Evolutionary conservation across 345 rosid genomes (phyloP).

Genomic region (Melastoma malabathricum): DNA sequence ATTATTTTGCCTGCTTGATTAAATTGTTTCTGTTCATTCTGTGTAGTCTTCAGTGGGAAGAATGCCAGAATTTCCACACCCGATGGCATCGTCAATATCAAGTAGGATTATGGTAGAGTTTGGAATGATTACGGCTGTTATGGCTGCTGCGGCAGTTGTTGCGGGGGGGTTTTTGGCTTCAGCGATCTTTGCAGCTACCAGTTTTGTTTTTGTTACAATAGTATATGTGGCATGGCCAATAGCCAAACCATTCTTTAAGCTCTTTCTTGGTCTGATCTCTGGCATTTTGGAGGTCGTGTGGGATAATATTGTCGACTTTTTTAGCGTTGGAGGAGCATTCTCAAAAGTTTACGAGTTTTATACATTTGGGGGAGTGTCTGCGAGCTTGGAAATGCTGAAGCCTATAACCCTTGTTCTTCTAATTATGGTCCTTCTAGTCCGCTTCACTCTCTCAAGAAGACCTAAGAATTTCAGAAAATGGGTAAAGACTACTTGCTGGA

Average conservation of each 20-base stretch:
- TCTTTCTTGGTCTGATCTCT: conserved; percentile 39
- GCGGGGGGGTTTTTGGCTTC: conserved; percentile 87
- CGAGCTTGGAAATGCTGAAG: conserved; percentile 67
- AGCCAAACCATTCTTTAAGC: conserved; percentile 55
- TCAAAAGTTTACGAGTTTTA: conserved; percentile 53
- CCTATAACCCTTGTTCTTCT: conserved; percentile 61
- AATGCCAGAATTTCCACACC: conserved; percentile 63
- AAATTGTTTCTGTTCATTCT: conserved; percentile 4
- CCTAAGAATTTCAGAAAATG: conserved; percentile 97
- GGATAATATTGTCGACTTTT: conserved; percentile 52
- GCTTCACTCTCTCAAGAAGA: conserved; percentile 81
- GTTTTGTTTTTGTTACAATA: conserved; percentile 50
- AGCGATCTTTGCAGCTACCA: conserved; percentile 76
- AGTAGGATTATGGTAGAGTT: conserved; percentile 94
- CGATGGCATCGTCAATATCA: conserved; percentile 84
- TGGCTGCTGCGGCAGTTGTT: conserved; percentile 73
- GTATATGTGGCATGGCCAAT: conserved; percentile 82
- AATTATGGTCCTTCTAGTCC: conserved; percentile 80
- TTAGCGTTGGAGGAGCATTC: conserved; percentile 51
- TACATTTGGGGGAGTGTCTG: conserved; percentile 65
- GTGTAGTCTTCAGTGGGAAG: conserved; percentile 74
- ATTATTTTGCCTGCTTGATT: background rate
- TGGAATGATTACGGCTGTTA: conserved; percentile 77
- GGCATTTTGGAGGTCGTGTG: conserved; percentile 45
- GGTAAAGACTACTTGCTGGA: conserved; percentile 23